Percentiles rank a stretch among this genome's conserved stretches.
These are phyloP conservation scores for Lumnitzera racemosa DNA, from an alignment of 345 rosid species.

Conservation along the genomic window DNA sequence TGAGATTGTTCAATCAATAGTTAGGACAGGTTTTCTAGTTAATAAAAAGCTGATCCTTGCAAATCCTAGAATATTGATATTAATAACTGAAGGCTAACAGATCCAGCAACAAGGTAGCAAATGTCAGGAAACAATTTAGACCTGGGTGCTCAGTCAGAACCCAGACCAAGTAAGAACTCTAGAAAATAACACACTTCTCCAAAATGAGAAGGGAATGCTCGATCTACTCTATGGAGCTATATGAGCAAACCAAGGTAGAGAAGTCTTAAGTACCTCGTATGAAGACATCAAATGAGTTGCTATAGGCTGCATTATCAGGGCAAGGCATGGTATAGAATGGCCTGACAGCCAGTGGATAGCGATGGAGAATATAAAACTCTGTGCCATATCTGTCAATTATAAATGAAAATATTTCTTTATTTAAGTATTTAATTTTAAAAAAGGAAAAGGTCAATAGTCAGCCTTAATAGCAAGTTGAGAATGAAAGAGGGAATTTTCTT, in stretches of 20 bases:
- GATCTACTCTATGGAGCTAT: neutral
- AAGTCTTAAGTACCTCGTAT: slow-evolving; percentile 50
- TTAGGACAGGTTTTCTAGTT: too few relatives aligned
- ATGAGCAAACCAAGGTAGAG: neutral
- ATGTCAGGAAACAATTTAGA: too few relatives aligned
- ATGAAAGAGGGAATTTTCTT: neutral
- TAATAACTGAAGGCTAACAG: too few relatives aligned
- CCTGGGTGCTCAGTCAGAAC: too few relatives aligned
- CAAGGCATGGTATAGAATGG: slow-evolving; percentile 98
- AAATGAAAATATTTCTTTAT: slow-evolving; percentile 2
- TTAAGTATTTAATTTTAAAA: neutral
- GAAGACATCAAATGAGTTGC: slow-evolving; percentile 92
- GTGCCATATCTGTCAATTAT: slow-evolving; percentile 57
- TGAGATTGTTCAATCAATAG: too few relatives aligned
- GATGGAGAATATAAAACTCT: slow-evolving; percentile 77
- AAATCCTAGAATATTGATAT: too few relatives aligned
- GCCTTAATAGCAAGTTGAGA: neutral
- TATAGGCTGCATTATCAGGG: slow-evolving; percentile 58
- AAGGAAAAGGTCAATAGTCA: neutral
- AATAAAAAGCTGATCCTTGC: too few relatives aligned
- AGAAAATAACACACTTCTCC: too few relatives aligned
- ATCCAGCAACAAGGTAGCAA: too few relatives aligned
- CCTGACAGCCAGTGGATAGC: slow-evolving; percentile 75
- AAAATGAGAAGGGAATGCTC: neutral
- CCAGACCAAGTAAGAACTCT: too few relatives aligned